phyloP scores from a whole-genome alignment of 2,329 filamentous ascomycete species.

The Ceratocystis eucalypticola region DNA sequence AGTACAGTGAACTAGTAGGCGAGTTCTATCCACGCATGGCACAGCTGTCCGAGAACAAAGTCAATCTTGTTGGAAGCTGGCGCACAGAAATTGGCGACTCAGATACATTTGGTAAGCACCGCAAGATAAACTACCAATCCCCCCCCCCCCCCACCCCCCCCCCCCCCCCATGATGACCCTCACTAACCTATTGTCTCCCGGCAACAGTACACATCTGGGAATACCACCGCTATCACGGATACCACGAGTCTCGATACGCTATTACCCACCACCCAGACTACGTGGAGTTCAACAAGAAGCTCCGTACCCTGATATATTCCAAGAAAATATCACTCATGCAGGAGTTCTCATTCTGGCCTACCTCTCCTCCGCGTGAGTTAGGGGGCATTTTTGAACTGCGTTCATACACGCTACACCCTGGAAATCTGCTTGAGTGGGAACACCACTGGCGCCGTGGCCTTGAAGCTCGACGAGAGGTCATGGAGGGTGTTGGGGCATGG shows the following conservation, averaged over 20 bases:
- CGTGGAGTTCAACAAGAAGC: conserved; percentile 65
- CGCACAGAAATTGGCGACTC: conserved; percentile 94
- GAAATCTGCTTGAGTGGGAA: conserved; percentile 96
- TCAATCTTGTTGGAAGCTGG: conserved; percentile 95
- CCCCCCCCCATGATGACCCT: not conserved
- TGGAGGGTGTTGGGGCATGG: conserved; percentile 97
- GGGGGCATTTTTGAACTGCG: conserved; percentile 92
- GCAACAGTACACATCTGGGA: conserved; percentile 92
- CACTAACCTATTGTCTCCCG: not conserved
- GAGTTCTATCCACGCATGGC: conserved; percentile 89
- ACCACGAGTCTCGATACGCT: conserved; percentile 78
- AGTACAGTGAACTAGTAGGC: conserved; percentile 82
- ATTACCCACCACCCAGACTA: conserved; percentile 78
- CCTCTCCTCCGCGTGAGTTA: conserved; percentile 73
- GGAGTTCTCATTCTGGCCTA: conserved; percentile 99
- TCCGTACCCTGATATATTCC: conserved; percentile 69
- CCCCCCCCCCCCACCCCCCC: not conserved
- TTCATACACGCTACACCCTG: conserved; percentile 90
- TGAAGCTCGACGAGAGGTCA: conserved; percentile 82
- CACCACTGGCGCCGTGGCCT: conserved; percentile 92
- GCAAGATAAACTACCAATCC: not conserved
- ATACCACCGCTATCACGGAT: conserved; percentile 92
- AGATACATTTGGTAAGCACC: conserved; percentile 73
- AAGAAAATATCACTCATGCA: conserved; percentile 94
- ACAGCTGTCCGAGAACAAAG: conserved; percentile 71